These are phyloP conservation scores for Dalbergia cochinchinensis DNA, from an alignment of 306 rosid genomes.

Conservation along the genomic window DNA sequence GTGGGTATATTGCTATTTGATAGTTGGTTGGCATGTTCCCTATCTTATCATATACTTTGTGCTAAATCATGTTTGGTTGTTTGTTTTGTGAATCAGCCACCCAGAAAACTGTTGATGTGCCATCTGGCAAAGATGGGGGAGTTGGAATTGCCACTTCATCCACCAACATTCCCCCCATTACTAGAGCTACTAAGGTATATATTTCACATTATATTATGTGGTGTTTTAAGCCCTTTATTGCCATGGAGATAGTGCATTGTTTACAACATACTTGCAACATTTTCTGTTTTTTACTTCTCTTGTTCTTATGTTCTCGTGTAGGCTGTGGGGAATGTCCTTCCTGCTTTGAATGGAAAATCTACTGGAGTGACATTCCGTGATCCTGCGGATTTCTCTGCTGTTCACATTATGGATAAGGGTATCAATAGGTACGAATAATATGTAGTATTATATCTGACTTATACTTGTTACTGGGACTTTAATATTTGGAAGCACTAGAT, in stretches of 20 bases:
- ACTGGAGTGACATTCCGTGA: constrained; percentile 90
- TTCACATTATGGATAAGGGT: too few species aligned
- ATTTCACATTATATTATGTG: neutral
- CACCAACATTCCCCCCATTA: constrained; percentile 94
- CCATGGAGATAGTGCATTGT: neutral
- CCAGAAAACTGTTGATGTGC: constrained; percentile 94
- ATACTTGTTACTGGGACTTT: too few species aligned
- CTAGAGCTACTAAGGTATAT: constrained; percentile 89
- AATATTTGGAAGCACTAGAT: too few species aligned
- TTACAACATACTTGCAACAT: too few species aligned
- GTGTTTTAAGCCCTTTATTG: neutral
- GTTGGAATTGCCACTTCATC: constrained; percentile 95
- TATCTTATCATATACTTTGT: neutral
- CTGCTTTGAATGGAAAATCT: constrained; percentile 75
- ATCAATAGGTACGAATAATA: too few species aligned
- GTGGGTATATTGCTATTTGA: constrained; percentile 45
- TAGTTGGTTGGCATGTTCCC: neutral
- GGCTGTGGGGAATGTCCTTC: constrained; percentile 85
- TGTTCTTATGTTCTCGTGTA: constrained; percentile 36
- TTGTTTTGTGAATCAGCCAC: constrained; percentile 61
- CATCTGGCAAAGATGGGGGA: constrained; percentile 90
- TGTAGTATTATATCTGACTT: too few species aligned
- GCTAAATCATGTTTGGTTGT: neutral
- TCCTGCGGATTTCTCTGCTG: constrained; percentile 76
- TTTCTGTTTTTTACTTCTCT: too few species aligned